Evolutionary conservation across 164 flowering plant genomes (phyloP), one percentile per base, ranked within the genome.

Genomic region (Santalum album): DNA sequence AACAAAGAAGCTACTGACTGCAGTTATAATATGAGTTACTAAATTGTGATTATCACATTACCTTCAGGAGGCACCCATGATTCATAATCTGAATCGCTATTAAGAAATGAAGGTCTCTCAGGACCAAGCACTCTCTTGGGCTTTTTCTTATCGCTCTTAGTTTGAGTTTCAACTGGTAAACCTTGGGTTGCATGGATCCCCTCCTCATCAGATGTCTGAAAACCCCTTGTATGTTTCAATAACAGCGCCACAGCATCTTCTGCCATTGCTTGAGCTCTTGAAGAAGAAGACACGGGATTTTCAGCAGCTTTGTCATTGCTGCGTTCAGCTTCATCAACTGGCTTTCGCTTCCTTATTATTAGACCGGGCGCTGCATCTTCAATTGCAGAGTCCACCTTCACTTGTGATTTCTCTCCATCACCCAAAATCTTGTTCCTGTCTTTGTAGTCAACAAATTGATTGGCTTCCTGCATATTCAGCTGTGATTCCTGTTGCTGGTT

Each of bases 21-120:
- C 12, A 45, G 25, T 20, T 45, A 20, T 32, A 23, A 25, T 6
- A 26, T 19, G 23, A 40, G 24, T 21, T 27, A 7, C 24, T 50
- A 32, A n/a, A 25, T 25, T 29, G 24, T 14, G 3, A 21, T 25
- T 29, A 45, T 21, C 27, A 19, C 4, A 14, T 65, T 79, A 90
- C 99, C 99, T 83, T 87, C 67, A 18, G 99, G 99, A 51, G 97
- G 99, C 25, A 87, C 82, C 97, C 96, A 94, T 17, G 89, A 12
- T 55, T 78, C 88, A 57, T 74, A 73, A 53, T 77, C 85, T 23
- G 79, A 32, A 39, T 62, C 65, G 25, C 58, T 49, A 16, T 61
- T 60, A 10, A 84, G 83, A 73, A 87, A 90, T 23, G 75, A 60
- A 18, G 97, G 96, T 56, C 59, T 87, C 68, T 83, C 90, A 26